Evolutionary conservation across 805 yeast species (phyloP), one percentile per base, ranked within the genome.

Genomic region (Candida andamanensis): DNA sequence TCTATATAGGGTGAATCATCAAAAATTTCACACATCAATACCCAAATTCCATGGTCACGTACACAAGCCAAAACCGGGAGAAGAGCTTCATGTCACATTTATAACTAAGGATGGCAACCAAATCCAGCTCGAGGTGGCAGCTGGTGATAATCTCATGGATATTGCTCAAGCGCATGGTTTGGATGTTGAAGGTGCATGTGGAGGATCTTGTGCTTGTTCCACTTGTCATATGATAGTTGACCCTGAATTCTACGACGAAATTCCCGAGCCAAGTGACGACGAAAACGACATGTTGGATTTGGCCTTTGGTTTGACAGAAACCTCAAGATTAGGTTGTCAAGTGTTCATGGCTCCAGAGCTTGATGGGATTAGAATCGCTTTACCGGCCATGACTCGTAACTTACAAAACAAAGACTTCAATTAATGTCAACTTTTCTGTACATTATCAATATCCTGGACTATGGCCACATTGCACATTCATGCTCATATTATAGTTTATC

Each of bases 181-280:
- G 36, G 98, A 92, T 45, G 89, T 92, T 92, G 98, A 92, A 56
- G 95, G 80, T 27, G 98, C 98, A 0, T 92, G 98, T 60, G 98
- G 98, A 15, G 98, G 97, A 3, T 86, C 97, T 4, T 92, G 98
- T 68, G 98, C 98, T 1, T 92, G 98, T 56, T 87, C 97, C 4
- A 92, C 98, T 0, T 92, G 98, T 54, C 98, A 92, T 60, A 80
- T 92, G 33, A 90, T 92, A 30, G 87, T 92, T 24, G 98, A 92
- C 54, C 97, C 98, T 1, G 96, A 83, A 28, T 87, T 67, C 55
- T 92, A 86, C 60, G 98, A 92, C 52, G 74, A 65, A 30, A 75
- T 92, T 42, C 95, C 92, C 7, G 97, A 92, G 56, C 97, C 98
- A 0, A 85, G 80, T 43, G 98, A 92, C 54, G 98, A 92, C 52